phyloP scores from a whole-genome alignment of 1,139 yeast species.

The Candida tunisiensis region DNA sequence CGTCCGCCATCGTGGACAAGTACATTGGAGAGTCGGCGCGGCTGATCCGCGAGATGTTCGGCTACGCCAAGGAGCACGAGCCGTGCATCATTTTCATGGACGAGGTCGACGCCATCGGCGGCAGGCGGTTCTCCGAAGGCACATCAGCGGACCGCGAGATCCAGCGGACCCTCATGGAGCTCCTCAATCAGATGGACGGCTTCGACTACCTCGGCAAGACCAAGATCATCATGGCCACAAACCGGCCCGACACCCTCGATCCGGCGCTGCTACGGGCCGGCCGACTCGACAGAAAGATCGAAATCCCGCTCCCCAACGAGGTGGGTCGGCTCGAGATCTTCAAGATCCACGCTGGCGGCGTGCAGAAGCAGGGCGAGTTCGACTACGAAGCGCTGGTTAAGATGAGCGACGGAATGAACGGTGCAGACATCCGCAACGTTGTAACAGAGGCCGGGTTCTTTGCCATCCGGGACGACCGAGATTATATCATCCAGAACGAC shows the following conservation, averaged over 20 bases:
- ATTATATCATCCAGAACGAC: conserved; percentile 84
- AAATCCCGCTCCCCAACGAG: conserved; percentile 92
- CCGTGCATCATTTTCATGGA: conserved; percentile 99
- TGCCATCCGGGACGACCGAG: conserved; percentile 96
- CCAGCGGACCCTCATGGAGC: conserved; percentile 96
- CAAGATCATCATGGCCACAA: conserved; percentile 97
- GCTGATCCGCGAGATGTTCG: conserved; percentile 95
- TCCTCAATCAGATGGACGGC: conserved; percentile 97
- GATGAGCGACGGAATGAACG: conserved; percentile 98
- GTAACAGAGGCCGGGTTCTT: conserved; percentile 98
- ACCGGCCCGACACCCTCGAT: conserved; percentile 95
- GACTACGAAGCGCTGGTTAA: conserved; percentile 95
- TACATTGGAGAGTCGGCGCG: conserved; percentile 98
- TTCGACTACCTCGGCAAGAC: conserved; percentile 95
- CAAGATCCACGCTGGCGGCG: conserved; percentile 81
- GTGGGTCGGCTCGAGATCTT: conserved; percentile 89
- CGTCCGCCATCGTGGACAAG: conserved; percentile 95
- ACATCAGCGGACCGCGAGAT: conserved; percentile 98
- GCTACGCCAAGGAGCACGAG: conserved; percentile 95
- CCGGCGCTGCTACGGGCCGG: conserved; percentile 99
- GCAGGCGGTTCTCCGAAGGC: conserved; percentile 95
- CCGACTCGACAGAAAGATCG: conserved; percentile 93
- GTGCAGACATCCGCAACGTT: conserved; percentile 96
- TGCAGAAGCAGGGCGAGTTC: conserved; percentile 85
- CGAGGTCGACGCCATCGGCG: conserved; percentile 98